These are phyloP conservation scores for Daldinia sp. DNA, from an alignment of 2,329 filamentous ascomycete species.

Conservation along the genomic window DNA sequence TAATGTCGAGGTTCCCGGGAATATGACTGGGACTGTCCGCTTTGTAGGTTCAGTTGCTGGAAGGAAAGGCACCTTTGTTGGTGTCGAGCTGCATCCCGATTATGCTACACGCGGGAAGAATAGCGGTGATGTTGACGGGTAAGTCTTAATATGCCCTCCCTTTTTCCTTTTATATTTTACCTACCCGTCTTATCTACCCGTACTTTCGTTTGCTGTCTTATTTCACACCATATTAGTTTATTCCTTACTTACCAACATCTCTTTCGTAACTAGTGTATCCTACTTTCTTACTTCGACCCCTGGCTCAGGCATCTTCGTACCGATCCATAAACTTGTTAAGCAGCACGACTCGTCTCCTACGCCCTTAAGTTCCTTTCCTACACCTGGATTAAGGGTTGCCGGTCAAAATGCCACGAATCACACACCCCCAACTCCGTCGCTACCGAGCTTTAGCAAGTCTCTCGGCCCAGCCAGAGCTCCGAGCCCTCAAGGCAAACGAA, in stretches of 20 bases:
- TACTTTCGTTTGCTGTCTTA: constrained; percentile 7
- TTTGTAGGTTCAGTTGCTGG: constrained; percentile 88
- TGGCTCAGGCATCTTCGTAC: constrained; percentile 92
- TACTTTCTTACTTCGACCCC: constrained; percentile 85
- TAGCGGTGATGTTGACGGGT: constrained; percentile 95
- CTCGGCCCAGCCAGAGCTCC: constrained; percentile 77
- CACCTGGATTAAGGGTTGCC: constrained; percentile 64
- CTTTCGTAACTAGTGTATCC: constrained; percentile 61
- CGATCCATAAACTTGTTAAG: constrained; percentile 77
- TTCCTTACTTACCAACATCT: constrained; percentile 16
- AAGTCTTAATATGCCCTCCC: constrained; percentile 49
- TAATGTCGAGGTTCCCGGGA: constrained; percentile 87
- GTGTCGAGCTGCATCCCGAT: constrained; percentile 85
- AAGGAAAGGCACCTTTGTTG: constrained; percentile 90
- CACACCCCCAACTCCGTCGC: constrained; percentile 69
- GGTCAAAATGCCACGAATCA: constrained; percentile 67
- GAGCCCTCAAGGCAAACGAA: constrained; percentile 76
- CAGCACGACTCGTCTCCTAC: constrained; percentile 66
- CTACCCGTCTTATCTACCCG: constrained; percentile 21
- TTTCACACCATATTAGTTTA: background rate
- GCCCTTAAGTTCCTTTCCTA: constrained; percentile 64
- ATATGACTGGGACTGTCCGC: constrained; percentile 88
- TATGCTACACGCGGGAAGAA: constrained; percentile 91
- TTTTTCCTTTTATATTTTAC: no score
- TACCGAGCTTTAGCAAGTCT: constrained; percentile 88